A percentile compares a stretch with the other conserved stretches of the same genome.
Evolutionary conservation across 2,329 filamentous ascomycete species (phyloP).

Genomic region (Blumeriella jaapii): DNA sequence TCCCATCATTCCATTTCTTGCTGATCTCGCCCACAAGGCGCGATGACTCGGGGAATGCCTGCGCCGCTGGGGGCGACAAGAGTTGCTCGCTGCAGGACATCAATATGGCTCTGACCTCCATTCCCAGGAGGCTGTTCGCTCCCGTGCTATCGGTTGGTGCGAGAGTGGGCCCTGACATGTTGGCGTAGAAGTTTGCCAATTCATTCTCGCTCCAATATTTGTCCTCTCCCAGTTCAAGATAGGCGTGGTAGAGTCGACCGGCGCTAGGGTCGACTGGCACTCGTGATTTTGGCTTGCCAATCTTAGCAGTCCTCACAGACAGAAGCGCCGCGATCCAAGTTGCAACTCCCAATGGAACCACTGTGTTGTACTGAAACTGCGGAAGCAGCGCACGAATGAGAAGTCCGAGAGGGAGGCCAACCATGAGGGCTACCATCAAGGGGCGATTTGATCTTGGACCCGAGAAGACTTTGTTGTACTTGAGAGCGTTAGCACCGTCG

Average conservation of each 20-base stretch:
- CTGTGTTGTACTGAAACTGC: background rate
- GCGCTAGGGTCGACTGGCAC: background rate
- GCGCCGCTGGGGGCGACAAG: slow-evolving; percentile 1
- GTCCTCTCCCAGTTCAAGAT: slow-evolving; percentile 2
- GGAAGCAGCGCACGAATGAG: background rate
- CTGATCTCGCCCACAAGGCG: slow-evolving; percentile 4
- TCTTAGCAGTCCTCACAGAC: slow-evolving; percentile 1
- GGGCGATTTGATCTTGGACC: background rate
- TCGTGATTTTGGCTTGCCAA: background rate
- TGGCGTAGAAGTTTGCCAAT: slow-evolving; percentile 1
- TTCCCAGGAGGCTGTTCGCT: slow-evolving; percentile 3
- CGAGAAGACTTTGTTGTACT: slow-evolving; percentile 6
- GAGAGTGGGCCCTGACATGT: background rate
- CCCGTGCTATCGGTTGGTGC: background rate
- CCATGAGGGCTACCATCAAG: background rate
- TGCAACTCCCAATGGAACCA: background rate
- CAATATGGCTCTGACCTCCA: slow-evolving; percentile 4
- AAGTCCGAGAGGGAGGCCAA: slow-evolving; percentile 1
- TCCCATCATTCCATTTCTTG: slow-evolving; percentile 5
- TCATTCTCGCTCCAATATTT: slow-evolving; percentile 3
- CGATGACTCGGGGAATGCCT: slow-evolving; percentile 3
- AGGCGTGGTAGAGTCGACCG: slow-evolving; percentile 1
- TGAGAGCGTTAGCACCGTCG: background rate
- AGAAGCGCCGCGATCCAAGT: slow-evolving; percentile 2
- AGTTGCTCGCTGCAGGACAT: slow-evolving; percentile 4